phyloP scores from a whole-genome alignment of 306 rosid species.

The Prunus fruticosa region DNA sequence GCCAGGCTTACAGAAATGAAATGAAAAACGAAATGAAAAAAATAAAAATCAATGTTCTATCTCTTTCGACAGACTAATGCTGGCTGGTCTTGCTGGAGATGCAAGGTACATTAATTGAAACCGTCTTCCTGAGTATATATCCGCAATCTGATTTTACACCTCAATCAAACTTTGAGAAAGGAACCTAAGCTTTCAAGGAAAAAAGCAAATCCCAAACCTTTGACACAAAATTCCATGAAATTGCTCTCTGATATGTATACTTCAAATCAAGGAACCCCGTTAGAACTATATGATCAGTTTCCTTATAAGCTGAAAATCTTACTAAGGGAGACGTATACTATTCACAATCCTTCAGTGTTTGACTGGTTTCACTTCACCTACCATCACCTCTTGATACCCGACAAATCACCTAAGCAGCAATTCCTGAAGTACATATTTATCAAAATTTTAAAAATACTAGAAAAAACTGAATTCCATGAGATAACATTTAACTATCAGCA shows the following conservation, averaged over 20 bases:
- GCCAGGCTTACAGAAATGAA: constrained; percentile 52
- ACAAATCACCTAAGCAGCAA: constrained; percentile 81
- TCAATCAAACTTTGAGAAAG: constrained; percentile 69
- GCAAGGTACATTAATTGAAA: constrained; percentile 61
- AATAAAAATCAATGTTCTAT: constrained; percentile 41
- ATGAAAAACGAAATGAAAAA: constrained; percentile 18
- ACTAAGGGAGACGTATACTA: constrained; percentile 50
- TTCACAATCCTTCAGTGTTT: constrained; percentile 65
- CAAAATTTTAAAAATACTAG: neutral
- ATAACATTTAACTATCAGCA: neutral
- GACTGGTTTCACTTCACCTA: constrained; percentile 58
- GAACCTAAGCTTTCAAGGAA: constrained; percentile 49
- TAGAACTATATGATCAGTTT: constrained; percentile 66
- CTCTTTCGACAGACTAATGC: constrained; percentile 45
- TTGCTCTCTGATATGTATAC: constrained; percentile 65
- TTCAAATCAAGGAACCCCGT: constrained; percentile 63
- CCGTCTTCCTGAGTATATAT: constrained; percentile 43
- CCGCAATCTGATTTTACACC: constrained; percentile 45
- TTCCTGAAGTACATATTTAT: constrained; percentile 54
- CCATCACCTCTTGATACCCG: constrained; percentile 50
- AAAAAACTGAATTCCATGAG: neutral
- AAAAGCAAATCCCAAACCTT: constrained; percentile 54
- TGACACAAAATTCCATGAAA: constrained; percentile 58
- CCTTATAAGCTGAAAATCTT: constrained; percentile 56
- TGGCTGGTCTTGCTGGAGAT: constrained; percentile 41